Percentiles rank a stretch among this genome's conserved stretches.
phyloP scores from a whole-genome alignment of 768 basidiomycete species.

The Gloeophyllum trabeum region DNA sequence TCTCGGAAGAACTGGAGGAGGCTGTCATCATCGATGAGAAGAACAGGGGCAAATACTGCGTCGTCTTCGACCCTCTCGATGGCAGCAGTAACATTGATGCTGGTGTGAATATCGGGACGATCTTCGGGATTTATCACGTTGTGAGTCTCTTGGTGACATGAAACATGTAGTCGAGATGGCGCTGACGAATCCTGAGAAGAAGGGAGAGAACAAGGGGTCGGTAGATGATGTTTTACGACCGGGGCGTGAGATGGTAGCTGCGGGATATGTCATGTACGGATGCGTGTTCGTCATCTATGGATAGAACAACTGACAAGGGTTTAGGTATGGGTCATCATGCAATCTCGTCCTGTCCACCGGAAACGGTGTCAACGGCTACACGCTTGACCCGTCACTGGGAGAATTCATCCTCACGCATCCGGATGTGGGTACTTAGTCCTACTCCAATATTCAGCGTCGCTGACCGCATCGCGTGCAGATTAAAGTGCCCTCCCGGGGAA shows the following conservation, averaged over 20 bases:
- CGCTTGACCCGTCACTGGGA: conserved; percentile 87
- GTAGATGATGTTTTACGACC: conserved; percentile 86
- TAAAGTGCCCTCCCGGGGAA: conserved; percentile 85
- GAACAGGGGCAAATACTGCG: conserved; percentile 84
- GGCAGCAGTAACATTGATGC: conserved; percentile 97
- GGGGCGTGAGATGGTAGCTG: conserved; percentile 94
- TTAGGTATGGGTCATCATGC: conserved; percentile 86
- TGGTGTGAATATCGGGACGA: conserved; percentile 95
- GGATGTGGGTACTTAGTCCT: conserved; percentile 37
- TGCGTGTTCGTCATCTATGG: conserved; percentile 6
- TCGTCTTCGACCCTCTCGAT: conserved; percentile 97
- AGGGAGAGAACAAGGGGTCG: conserved; percentile 65
- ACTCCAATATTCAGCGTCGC: neutral
- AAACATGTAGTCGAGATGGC: neutral
- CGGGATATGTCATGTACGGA: conserved; percentile 94
- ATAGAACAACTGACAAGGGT: too few relatives aligned
- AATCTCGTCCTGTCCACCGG: conserved; percentile 95
- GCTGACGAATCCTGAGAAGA: conserved; percentile 29
- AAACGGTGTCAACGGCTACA: conserved; percentile 95
- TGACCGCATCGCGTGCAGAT: conserved; percentile 37
- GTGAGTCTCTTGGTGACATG: conserved; percentile 33
- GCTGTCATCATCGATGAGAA: conserved; percentile 82
- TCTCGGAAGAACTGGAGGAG: conserved; percentile 91
- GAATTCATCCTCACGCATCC: conserved; percentile 99
- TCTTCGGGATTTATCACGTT: conserved; percentile 92